Percentiles rank a stretch among this genome's conserved stretches.
phyloP scores from a whole-genome alignment of 164 flowering plant species.

The Stephania yunnanensis region DNA sequence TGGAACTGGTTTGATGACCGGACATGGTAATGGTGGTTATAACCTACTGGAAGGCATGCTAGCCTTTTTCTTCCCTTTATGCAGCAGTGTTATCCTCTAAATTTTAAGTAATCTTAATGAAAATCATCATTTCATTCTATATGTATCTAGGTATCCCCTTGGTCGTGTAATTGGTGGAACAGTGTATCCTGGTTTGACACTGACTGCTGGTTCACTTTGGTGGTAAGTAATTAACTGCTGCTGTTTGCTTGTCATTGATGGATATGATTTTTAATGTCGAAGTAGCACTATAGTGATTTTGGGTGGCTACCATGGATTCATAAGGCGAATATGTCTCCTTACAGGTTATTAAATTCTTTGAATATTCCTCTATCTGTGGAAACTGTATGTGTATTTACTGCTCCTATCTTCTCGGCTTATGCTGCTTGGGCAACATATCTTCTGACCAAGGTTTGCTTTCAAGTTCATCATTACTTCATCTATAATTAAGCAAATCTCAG shows the following conservation, averaged over 20 bases:
- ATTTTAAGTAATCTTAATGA: background rate
- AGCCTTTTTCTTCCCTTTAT: background rate
- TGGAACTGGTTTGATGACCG: slow-evolving; percentile 99
- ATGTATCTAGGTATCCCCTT: slow-evolving; percentile 78
- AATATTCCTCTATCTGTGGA: slow-evolving; percentile 99
- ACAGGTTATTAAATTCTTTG: slow-evolving; percentile 74
- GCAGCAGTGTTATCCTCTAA: background rate
- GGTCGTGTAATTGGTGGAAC: slow-evolving; percentile 99
- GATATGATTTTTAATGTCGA: background rate
- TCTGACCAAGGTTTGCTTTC: slow-evolving; percentile 70
- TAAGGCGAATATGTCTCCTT: slow-evolving; percentile 9
- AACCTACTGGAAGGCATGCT: background rate
- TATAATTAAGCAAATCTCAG: background rate
- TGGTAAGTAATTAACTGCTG: slow-evolving; percentile 40
- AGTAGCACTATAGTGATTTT: background rate
- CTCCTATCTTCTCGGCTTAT: slow-evolving; percentile 90
- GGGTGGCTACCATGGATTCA: background rate
- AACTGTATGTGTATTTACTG: slow-evolving; percentile 98
- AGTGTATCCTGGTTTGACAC: slow-evolving; percentile 94
- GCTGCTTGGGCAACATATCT: slow-evolving; percentile 99
- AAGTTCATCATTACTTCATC: background rate
- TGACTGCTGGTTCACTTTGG: slow-evolving; percentile 97
- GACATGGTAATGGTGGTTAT: slow-evolving; percentile 64
- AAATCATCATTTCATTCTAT: background rate
- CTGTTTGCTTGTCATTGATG: background rate